These are phyloP conservation scores for Arxiozyma slooffiae DNA, from an alignment of 1,139 yeast genomes.

Conservation along the genomic window DNA sequence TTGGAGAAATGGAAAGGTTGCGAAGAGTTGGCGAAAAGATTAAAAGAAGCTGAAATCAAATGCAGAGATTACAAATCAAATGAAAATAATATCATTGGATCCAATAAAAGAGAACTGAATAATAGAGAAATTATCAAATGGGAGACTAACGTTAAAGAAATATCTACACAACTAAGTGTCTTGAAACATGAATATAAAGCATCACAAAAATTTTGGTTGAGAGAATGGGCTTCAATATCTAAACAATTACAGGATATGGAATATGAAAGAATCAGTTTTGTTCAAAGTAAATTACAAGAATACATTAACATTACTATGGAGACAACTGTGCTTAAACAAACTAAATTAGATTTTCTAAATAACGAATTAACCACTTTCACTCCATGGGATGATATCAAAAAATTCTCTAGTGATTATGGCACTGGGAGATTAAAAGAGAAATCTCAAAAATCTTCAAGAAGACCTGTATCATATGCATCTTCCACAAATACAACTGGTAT, in stretches of 20 bases:
- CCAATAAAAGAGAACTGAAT: slow-evolving; percentile 63
- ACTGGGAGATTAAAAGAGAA: slow-evolving; percentile 26
- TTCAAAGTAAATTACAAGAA: slow-evolving; percentile 74
- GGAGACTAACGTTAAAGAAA: slow-evolving; percentile 38
- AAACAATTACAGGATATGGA: slow-evolving; percentile 68
- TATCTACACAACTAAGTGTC: slow-evolving; percentile 44
- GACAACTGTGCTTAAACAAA: slow-evolving; percentile 23
- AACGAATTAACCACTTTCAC: slow-evolving; percentile 23
- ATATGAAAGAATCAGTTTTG: slow-evolving; percentile 62
- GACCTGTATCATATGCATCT: neutral
- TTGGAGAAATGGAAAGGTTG: slow-evolving; percentile 26
- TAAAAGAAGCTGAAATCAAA: slow-evolving; percentile 20
- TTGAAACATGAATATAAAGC: slow-evolving; percentile 46
- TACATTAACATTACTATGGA: slow-evolving; percentile 39
- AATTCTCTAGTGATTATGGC: slow-evolving; percentile 27
- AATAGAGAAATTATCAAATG: slow-evolving; percentile 53
- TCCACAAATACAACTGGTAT: neutral
- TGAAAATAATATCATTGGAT: slow-evolving; percentile 65
- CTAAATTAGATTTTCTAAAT: slow-evolving; percentile 20
- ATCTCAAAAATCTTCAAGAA: neutral
- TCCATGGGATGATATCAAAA: slow-evolving; percentile 25
- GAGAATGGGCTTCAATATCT: slow-evolving; percentile 70
- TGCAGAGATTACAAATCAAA: slow-evolving; percentile 26
- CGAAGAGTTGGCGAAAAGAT: slow-evolving; percentile 20
- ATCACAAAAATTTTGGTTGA: slow-evolving; percentile 59